Evolutionary conservation across 768 basidiomycete genomes (phyloP).

Genomic region (Mycena alexandri): DNA sequence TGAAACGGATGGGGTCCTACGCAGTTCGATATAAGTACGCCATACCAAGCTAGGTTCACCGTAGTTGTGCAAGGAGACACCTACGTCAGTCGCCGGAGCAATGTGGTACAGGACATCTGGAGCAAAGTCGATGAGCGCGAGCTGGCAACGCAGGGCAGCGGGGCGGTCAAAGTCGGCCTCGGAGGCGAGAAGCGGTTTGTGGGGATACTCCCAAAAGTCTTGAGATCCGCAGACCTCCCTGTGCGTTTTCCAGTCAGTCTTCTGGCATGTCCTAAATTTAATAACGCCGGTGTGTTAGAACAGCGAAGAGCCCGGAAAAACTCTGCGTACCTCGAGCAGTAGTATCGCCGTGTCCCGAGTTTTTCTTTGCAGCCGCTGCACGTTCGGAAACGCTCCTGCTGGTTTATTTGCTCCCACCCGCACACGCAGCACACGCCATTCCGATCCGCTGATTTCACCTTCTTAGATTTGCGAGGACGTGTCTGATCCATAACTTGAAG

Average conservation of each 20-base stretch:
- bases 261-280: slow-evolving; percentile 29
- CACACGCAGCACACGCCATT: slow-evolving; percentile 14
- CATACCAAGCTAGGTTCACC: not conserved
- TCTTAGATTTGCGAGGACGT: slow-evolving; percentile 22
- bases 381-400: slow-evolving; percentile 17
- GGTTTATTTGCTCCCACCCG: slow-evolving; percentile 13
- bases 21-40: too few species aligned
- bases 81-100: slow-evolving; percentile 15
- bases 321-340: slow-evolving; percentile 30
- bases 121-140: slow-evolving; percentile 19
- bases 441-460: not conserved
- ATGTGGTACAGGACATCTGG: slow-evolving; percentile 24
- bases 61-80: not conserved
- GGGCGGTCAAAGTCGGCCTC: slow-evolving; percentile 21
- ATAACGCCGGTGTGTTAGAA: too few species aligned
- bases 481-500: slow-evolving; percentile 13
- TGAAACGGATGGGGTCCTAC: slow-evolving; percentile 23
- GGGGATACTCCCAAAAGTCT: slow-evolving; percentile 31
- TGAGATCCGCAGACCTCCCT: slow-evolving; percentile 27
- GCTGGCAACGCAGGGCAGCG: slow-evolving; percentile 21
- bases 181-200: slow-evolving; percentile 20
- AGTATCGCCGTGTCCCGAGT: slow-evolving; percentile 23
- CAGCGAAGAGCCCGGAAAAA: too few species aligned
- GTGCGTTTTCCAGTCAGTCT: slow-evolving; percentile 31
- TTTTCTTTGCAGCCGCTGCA: slow-evolving; percentile 32